Evolutionary conservation across 306 rosid genomes (phyloP).

Genomic region (Astragalus membranaceus): DNA sequence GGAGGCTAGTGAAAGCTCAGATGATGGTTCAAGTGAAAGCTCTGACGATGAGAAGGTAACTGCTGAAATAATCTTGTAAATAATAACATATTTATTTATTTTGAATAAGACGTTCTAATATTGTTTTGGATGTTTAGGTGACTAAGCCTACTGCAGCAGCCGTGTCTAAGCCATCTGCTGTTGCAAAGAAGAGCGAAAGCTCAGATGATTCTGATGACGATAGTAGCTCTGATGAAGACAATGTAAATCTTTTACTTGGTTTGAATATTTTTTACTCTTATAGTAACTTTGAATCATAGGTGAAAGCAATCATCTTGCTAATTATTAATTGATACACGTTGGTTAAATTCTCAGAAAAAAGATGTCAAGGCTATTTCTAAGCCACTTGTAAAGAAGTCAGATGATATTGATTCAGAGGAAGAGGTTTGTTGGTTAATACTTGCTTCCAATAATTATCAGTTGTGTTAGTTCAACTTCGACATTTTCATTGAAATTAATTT

Average conservation of each 20-base stretch:
- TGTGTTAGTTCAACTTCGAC: background rate
- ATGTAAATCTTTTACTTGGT: background rate
- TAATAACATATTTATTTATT: too few relatives aligned
- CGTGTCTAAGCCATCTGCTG: slow-evolving; percentile 17
- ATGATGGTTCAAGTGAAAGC: slow-evolving; percentile 32
- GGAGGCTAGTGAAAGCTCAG: slow-evolving; percentile 22
- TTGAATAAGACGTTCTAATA: too few relatives aligned
- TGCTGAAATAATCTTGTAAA: too few relatives aligned
- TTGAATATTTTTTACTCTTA: background rate
- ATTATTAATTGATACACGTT: too few relatives aligned
- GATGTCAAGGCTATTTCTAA: slow-evolving; percentile 1
- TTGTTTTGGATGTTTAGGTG: slow-evolving; percentile 12
- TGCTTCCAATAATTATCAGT: background rate
- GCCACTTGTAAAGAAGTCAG: background rate
- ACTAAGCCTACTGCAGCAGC: slow-evolving; percentile 23
- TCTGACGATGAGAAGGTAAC: slow-evolving; percentile 29
- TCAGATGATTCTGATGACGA: slow-evolving; percentile 56
- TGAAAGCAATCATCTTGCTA: background rate
- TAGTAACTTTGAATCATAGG: background rate
- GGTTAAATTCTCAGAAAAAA: background rate
- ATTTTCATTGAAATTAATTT: background rate
- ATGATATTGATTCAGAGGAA: background rate
- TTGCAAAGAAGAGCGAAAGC: slow-evolving; percentile 25
- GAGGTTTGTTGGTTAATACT: background rate
- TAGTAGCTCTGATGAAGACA: slow-evolving; percentile 42